Conservation (phyloP, 2,329 filamentous ascomycete genomes). For the Hypoxylon sp. region DNA sequence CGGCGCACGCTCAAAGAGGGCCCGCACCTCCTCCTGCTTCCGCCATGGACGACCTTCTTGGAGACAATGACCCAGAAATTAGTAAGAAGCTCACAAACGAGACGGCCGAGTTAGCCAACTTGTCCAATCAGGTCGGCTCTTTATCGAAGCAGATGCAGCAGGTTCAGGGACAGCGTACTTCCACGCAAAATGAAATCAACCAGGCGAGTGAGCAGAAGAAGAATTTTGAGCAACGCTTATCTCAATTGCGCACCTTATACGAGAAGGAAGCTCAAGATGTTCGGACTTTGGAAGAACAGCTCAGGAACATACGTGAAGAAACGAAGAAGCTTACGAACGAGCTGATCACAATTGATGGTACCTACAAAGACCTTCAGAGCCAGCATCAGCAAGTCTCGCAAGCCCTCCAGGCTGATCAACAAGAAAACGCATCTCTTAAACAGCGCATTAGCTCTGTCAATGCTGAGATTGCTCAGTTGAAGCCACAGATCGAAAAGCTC, state of each 20-base stretch:
- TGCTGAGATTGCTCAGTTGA: constrained; percentile 84
- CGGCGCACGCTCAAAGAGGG: constrained; percentile 61
- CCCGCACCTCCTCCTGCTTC: constrained; percentile 57
- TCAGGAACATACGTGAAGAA: constrained; percentile 81
- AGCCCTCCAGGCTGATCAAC: constrained; percentile 86
- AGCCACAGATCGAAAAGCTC: constrained; percentile 92
- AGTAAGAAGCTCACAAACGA: constrained; percentile 91
- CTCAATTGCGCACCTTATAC: constrained; percentile 88
- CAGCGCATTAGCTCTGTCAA: constrained; percentile 90
- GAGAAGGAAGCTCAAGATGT: constrained; percentile 94
- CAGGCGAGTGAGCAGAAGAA: constrained; percentile 89
- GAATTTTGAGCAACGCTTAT: constrained; percentile 89
- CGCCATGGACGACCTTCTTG: constrained; percentile 86
- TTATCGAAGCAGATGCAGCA: constrained; percentile 95
- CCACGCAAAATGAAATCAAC: constrained; percentile 84
- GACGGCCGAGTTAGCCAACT: constrained; percentile 91
- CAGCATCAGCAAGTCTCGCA: constrained; percentile 84
- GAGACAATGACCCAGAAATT: constrained; percentile 88
- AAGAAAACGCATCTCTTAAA: constrained; percentile 87
- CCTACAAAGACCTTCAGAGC: constrained; percentile 82
- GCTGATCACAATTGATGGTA: constrained; percentile 84
- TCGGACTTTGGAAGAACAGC: constrained; percentile 85
- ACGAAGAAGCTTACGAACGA: constrained; percentile 89
- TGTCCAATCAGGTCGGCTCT: constrained; percentile 95
- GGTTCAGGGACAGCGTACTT: constrained; percentile 84